A percentile compares a stretch with the other conserved stretches of the same genome.
Conservation (phyloP, 495 filamentous ascomycete species). For the Platismatia glauca region DNA sequence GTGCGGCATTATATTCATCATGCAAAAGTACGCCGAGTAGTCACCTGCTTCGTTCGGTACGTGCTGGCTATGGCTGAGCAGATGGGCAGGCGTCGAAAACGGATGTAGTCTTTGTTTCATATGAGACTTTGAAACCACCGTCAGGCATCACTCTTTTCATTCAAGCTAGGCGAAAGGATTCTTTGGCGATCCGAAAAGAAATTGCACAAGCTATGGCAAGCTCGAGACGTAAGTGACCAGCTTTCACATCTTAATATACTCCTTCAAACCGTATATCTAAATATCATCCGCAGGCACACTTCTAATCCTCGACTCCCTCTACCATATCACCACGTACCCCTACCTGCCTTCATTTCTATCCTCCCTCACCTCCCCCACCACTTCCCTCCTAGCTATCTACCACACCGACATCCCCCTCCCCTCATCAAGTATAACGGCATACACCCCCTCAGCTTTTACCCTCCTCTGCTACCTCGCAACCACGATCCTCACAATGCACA, state of each 20-base stretch:
- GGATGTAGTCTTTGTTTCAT: conserved; percentile 69
- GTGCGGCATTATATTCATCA: conserved; percentile 63
- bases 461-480: conserved; percentile 58
- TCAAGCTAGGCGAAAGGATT: conserved; percentile 48
- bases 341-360: conserved; percentile 47
- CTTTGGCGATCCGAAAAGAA: conserved; percentile 44
- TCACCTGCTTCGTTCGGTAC: background rate
- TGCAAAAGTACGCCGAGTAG: conserved; percentile 50
- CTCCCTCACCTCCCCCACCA: conserved; percentile 39
- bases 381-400: conserved; percentile 54
- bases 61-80: conserved; percentile 2
- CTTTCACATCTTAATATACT: conserved; percentile 1
- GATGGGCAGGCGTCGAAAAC: conserved; percentile 40
- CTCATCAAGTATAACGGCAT: conserved; percentile 35
- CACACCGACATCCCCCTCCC: conserved; percentile 53
- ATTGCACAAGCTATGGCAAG: conserved; percentile 31
- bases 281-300: conserved; percentile 41
- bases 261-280: background rate
- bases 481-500: conserved; percentile 52
- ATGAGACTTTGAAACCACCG: conserved; percentile 54
- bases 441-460: conserved; percentile 57
- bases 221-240: conserved; percentile 22
- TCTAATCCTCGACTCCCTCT: conserved; percentile 55
- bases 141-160: conserved; percentile 55
- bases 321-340: conserved; percentile 36